Evolutionary conservation across 805 yeast genomes (phyloP), one percentile per base, ranked within the genome.

Genomic region (Hanseniaspora hatyaiensis): DNA sequence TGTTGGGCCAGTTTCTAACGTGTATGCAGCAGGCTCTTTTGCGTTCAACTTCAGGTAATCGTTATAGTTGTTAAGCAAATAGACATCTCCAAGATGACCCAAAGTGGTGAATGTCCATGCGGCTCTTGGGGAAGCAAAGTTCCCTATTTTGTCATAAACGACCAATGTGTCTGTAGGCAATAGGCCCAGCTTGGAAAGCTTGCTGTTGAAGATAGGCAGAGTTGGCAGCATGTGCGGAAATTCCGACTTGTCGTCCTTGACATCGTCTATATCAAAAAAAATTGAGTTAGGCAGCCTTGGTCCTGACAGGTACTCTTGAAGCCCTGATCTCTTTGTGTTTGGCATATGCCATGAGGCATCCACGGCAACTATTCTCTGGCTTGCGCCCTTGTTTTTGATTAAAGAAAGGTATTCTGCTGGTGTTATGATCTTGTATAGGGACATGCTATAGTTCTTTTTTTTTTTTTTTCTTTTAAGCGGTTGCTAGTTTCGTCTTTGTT

Each of bases 271-370:
- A 57, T 86, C 95, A 56, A 87, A 82, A 62, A 71, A 85, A 3
- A 77, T 76, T 0, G 96, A 72, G 8, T 73, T 67, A 13, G 79
- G 78, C 8, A 82, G 65, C 52, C 96, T 73, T 45, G 72, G 77
- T 20, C 68, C 60, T 36, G 65, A 63, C 58, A 71, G 80, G 45
- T 58, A 63, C 59, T 86, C 85, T 18, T 71, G 67, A 32, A 61
- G 63, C 0, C 81, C 88, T 53, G 74, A 69, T 37, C 74, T 69
- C 9, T 80, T 78, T 33, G 65, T 68, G 57, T 78, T 80, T 40
- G 97, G 96, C 75, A 89, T 72, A 62, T 78, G 86, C 96, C 97
- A 92, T 0, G 96, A 79, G 4, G 94, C 77, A 62, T 89, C 98
- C 18, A 89, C 67, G 0, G 95, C 80, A 9, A 81, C 51, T 20